These are phyloP conservation scores for Xylariaceae sp. DNA, from an alignment of 2,329 filamentous ascomycete species.

Conservation along the genomic window DNA sequence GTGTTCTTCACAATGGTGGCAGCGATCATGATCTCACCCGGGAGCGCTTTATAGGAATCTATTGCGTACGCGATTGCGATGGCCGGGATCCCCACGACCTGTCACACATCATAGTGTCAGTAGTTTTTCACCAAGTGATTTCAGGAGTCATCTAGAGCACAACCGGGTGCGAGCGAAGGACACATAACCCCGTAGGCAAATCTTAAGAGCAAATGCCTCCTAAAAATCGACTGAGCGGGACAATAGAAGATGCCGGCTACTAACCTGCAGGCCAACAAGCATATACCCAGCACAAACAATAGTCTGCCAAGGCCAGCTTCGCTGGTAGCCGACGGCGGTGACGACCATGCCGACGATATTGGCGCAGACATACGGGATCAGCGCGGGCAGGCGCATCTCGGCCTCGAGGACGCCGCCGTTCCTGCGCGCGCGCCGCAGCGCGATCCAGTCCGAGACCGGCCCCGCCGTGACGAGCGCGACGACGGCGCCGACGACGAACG, in stretches of 20 bases:
- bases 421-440: slow-evolving; percentile 39
- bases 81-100: slow-evolving; percentile 53
- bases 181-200: no score
- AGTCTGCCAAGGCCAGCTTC: slow-evolving; percentile 48
- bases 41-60: slow-evolving; percentile 64
- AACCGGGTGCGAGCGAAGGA: no score
- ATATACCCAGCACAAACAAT: slow-evolving; percentile 51
- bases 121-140: no score
- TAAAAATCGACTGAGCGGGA: no score
- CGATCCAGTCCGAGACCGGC: slow-evolving; percentile 47
- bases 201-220: no score
- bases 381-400: slow-evolving; percentile 47
- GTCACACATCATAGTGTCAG: not conserved
- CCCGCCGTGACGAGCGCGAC: slow-evolving; percentile 45
- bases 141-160: not conserved
- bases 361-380: slow-evolving; percentile 46
- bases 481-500: slow-evolving; percentile 44
- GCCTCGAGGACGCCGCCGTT: slow-evolving; percentile 49
- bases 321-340: slow-evolving; percentile 50
- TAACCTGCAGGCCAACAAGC: slow-evolving; percentile 31
- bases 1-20: slow-evolving; percentile 66
- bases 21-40: slow-evolving; percentile 61
- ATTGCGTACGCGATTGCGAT: slow-evolving; percentile 62
- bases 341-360: slow-evolving; percentile 49
- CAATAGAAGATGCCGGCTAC: not conserved